Conservation (phyloP, 2,329 filamentous ascomycete species). For the Aspergillus sp. region DNA sequence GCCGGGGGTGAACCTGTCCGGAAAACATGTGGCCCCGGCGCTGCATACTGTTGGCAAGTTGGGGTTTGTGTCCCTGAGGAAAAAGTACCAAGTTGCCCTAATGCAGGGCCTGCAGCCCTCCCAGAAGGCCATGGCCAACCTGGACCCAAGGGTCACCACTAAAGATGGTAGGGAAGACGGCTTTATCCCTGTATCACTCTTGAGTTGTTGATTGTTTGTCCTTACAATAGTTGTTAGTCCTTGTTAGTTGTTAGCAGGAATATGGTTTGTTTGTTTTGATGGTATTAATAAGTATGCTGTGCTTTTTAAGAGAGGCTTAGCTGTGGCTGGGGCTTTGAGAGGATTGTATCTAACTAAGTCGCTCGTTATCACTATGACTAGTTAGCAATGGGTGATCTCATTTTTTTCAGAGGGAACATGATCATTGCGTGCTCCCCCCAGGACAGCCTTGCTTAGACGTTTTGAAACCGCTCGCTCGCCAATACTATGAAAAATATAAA, state of each 20-base stretch:
- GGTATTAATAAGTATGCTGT: neutral
- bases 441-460: too few species aligned
- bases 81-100: constrained; percentile 4
- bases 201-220: neutral
- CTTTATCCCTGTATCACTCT: neutral
- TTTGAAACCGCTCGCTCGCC: too few species aligned
- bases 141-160: neutral
- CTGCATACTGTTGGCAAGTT: constrained; percentile 4
- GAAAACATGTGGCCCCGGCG: constrained; percentile 8
- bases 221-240: neutral
- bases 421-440: too few species aligned
- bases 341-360: too few species aligned
- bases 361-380: too few species aligned
- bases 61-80: constrained; percentile 6
- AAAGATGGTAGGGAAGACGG: neutral
- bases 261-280: neutral
- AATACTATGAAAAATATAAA: too few species aligned
- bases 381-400: too few species aligned
- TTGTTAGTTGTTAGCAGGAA: neutral
- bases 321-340: too few species aligned
- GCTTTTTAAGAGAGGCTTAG: neutral
- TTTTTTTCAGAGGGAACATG: too few species aligned
- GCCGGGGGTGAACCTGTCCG: constrained; percentile 4
- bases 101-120: neutral
- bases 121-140: neutral